Conservation (phyloP, 1,284 basidiomycete species). For the Agaricales sp. region DNA sequence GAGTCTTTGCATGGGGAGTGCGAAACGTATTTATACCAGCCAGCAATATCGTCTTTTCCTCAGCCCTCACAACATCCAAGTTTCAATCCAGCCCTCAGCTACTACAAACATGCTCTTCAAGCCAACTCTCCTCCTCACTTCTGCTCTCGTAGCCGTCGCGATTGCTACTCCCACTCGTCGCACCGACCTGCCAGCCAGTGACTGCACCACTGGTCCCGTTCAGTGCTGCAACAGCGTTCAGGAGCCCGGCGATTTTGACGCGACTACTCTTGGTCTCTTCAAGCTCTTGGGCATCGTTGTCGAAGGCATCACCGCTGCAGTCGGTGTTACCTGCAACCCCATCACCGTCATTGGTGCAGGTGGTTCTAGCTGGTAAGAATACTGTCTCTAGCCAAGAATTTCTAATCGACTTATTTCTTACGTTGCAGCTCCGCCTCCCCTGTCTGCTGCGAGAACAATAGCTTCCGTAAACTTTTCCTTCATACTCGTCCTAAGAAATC, state of each 20-base stretch:
- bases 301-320: not conserved
- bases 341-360: not conserved
- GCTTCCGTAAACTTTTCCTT: slow-evolving; percentile 4
- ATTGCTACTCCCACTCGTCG: slow-evolving; percentile 6
- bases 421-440: not conserved
- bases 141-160: slow-evolving; percentile 18
- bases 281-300: not conserved
- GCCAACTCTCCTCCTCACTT: slow-evolving; percentile 13
- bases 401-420: too few relatives aligned
- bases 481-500: not conserved
- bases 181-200: slow-evolving; percentile 6
- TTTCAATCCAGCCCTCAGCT: too few relatives aligned
- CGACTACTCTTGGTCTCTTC: not conserved
- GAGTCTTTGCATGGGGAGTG: too few relatives aligned
- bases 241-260: not conserved
- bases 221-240: slow-evolving; percentile 1
- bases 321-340: not conserved
- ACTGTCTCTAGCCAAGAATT: too few relatives aligned
- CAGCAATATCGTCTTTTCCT: too few relatives aligned
- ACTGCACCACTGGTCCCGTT: slow-evolving; percentile 19
- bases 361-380: not conserved
- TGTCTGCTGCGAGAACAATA: slow-evolving; percentile 3
- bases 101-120: slow-evolving; percentile 20
- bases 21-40: too few relatives aligned
- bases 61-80: too few relatives aligned